These are phyloP conservation scores for Quercus dentata DNA, from an alignment of 306 rosid species.

Conservation along the genomic window DNA sequence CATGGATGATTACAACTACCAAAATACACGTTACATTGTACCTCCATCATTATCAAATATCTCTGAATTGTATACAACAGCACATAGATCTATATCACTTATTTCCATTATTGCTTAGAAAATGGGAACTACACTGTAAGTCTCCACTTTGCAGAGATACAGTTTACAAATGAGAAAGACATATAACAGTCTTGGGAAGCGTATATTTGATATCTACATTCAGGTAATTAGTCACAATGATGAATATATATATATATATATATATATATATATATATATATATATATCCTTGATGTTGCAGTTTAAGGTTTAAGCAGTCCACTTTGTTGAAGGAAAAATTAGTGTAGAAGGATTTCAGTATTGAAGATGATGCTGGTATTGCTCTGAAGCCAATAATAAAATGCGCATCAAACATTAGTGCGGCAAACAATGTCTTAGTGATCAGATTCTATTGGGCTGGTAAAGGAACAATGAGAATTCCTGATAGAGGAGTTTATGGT, in stretches of 20 bases:
- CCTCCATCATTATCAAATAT: slow-evolving; percentile 35
- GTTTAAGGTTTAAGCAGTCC: slow-evolving; percentile 5
- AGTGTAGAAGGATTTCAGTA: slow-evolving; percentile 47
- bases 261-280: no score
- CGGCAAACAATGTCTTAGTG: slow-evolving; percentile 49
- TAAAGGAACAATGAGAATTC: slow-evolving; percentile 60
- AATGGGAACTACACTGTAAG: slow-evolving; percentile 57
- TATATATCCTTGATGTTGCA: slow-evolving; percentile 13
- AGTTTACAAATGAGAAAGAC: slow-evolving; percentile 48
- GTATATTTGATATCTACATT: slow-evolving; percentile 55
- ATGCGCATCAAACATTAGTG: slow-evolving; percentile 28
- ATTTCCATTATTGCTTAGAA: slow-evolving; percentile 70
- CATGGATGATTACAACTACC: slow-evolving; percentile 41
- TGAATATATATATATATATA: background rate
- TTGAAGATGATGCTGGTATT: slow-evolving; percentile 39
- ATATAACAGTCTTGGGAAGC: slow-evolving; percentile 54
- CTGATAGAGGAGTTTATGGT: slow-evolving; percentile 59
- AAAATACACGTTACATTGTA: slow-evolving; percentile 36
- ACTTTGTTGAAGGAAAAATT: slow-evolving; percentile 45
- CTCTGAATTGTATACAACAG: slow-evolving; percentile 46
- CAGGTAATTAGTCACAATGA: slow-evolving; percentile 46
- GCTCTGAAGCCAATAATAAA: slow-evolving; percentile 39
- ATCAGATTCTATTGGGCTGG: slow-evolving; percentile 64
- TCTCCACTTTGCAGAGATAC: slow-evolving; percentile 70
- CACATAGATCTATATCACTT: slow-evolving; percentile 54